Base-by-base conservation (phyloP, 768 basidiomycete genomes). In the Suillus spraguei region DNA sequence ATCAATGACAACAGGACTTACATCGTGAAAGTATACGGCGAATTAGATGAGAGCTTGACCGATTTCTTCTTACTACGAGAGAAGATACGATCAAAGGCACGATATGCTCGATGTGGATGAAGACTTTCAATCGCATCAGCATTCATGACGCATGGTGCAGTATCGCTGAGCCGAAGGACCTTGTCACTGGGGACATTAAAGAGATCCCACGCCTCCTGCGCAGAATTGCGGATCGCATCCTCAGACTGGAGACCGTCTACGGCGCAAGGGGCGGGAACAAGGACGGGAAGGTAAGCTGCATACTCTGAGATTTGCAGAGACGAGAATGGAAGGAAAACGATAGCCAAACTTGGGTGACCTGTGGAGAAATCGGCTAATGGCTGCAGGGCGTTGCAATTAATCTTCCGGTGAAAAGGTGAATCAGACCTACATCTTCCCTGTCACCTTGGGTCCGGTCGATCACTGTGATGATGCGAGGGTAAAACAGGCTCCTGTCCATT, bases 1-100 rank as follows among this genome's bases (percentile, higher is more conserved):
- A 47, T 38, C 9, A 54, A 60, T 52, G 60, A 35, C 62, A 70
- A 10, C 47, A 60, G 47, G 39, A 75, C 87, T n/a, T 79, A 91
- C 90, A 92, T 76, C 24, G 88, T 89, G 55, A 88, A 78, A 41
- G 88, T 81, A 69, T 87, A 85, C 54, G 82, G 78, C 32, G 86
- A 80, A 58, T 78, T 79, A n/a, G 83, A 75, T 33, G 80, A 64
- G 53, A 76, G 71, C 71, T 77, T 82, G 59, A 70, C 41, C 39
- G 65, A 47, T 20, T 70, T 68, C 35, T 75, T 77, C 66, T 81
- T 54, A 9, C 68, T 71, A 46, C 71, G 67, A 0, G 75, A 73
- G 61, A 81, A 75, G 38, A 87, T 71, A 38, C 77, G 79, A 52
- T 80, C 80, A 44, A 89, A 77, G 33, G 80, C 78, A 49, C 79